Evolutionary conservation across 2,329 filamentous ascomycete genomes (phyloP).

Genomic region (Seiridium cupressi): DNA sequence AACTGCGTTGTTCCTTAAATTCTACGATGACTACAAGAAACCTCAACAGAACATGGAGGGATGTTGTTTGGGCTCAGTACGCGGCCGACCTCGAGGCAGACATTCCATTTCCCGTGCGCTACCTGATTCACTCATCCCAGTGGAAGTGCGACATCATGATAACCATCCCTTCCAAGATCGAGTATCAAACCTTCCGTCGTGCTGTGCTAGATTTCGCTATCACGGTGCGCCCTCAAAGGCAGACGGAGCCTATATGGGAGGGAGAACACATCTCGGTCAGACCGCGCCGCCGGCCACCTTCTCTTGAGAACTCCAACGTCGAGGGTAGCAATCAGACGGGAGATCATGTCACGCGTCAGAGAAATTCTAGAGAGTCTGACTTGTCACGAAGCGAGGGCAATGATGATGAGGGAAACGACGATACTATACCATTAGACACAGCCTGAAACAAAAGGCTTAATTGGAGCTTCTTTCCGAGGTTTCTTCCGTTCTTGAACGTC

Average conservation of each 20-base stretch:
- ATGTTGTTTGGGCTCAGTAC: background rate
- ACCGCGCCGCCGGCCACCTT: background rate
- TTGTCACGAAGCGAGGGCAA: too few species aligned
- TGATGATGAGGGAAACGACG: too few species aligned
- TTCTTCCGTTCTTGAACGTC: too few species aligned
- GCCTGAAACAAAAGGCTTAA: too few species aligned
- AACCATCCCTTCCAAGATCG: background rate
- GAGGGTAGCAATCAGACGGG: too few species aligned
- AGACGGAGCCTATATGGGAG: background rate
- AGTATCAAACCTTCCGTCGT: background rate
- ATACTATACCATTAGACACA: too few species aligned
- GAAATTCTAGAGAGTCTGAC: too few species aligned
- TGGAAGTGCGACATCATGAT: background rate
- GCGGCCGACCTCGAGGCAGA: background rate
- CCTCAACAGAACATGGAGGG: background rate
- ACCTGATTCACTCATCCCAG: background rate
- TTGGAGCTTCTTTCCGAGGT: too few species aligned
- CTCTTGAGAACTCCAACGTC: too few species aligned
- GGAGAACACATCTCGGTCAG: background rate
- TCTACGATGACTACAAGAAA: background rate
- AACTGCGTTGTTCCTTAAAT: too few species aligned
- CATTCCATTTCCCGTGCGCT: background rate
- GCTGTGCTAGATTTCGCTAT: background rate
- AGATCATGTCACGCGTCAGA: too few species aligned
- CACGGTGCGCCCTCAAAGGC: background rate